Evolutionary conservation across 2,329 filamentous ascomycete species (phyloP).

Genomic region (Waltergamsia citrina): DNA sequence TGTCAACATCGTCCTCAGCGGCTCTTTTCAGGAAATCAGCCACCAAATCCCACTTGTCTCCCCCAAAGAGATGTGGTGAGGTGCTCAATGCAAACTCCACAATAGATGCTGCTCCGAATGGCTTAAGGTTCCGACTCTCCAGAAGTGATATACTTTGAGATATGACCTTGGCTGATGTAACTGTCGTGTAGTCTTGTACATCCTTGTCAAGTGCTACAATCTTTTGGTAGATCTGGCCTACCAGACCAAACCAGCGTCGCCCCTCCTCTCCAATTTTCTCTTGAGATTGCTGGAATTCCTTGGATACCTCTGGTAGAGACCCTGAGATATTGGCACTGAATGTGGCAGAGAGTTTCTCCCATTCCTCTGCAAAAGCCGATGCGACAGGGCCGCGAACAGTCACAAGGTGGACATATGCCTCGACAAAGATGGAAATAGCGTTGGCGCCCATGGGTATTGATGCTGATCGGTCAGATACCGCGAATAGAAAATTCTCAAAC

Average conservation of each 20-base stretch:
- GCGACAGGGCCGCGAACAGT: slow-evolving; percentile 30
- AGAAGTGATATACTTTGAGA: slow-evolving; percentile 30
- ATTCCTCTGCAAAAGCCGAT: slow-evolving; percentile 45
- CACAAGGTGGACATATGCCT: slow-evolving; percentile 35
- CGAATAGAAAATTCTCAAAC: slow-evolving; percentile 43
- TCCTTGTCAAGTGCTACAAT: slow-evolving; percentile 10
- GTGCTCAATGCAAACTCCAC: slow-evolving; percentile 27
- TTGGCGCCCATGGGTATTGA: slow-evolving; percentile 21
- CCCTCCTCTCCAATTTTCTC: slow-evolving; percentile 56
- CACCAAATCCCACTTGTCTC: slow-evolving; percentile 21
- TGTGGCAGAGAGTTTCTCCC: slow-evolving; percentile 49
- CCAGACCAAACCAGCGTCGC: slow-evolving; percentile 56
- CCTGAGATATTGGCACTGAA: slow-evolving; percentile 60
- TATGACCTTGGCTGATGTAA: slow-evolving; percentile 19
- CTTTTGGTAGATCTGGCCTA: slow-evolving; percentile 31
- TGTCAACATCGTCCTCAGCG: slow-evolving; percentile 41
- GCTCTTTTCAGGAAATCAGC: slow-evolving; percentile 36
- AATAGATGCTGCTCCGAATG: slow-evolving; percentile 42
- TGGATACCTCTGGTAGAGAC: slow-evolving; percentile 74
- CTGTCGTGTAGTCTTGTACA: slow-evolving; percentile 17
- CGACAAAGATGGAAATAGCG: slow-evolving; percentile 29
- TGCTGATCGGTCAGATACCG: slow-evolving; percentile 26
- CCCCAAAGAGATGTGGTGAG: slow-evolving; percentile 30
- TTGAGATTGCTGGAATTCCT: slow-evolving; percentile 67
- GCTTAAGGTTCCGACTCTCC: slow-evolving; percentile 43